These are phyloP conservation scores for Monosporozyma servazzii DNA, from an alignment of 805 yeast species.

Conservation along the genomic window DNA sequence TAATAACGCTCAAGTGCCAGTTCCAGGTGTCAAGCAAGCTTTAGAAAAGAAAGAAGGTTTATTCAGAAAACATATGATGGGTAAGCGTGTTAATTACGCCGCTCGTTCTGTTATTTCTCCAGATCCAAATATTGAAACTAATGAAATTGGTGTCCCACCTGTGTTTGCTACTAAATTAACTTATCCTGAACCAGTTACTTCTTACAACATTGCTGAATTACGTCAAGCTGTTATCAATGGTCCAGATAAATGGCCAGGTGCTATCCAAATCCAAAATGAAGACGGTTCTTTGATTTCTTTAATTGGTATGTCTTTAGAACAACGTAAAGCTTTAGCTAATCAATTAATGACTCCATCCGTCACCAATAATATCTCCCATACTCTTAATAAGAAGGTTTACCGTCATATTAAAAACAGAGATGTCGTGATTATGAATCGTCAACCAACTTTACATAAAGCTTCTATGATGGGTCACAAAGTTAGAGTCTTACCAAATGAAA, in stretches of 20 bases:
- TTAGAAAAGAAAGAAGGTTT: constrained; percentile 97
- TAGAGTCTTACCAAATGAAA: constrained; percentile 93
- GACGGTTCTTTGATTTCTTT: constrained; percentile 79
- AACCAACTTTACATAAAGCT: constrained; percentile 97
- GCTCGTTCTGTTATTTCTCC: constrained; percentile 99
- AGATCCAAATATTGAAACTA: constrained; percentile 95
- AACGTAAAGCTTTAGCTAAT: constrained; percentile 89
- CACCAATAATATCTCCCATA: constrained; percentile 41
- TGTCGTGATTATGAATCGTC: constrained; percentile 96
- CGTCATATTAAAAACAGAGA: constrained; percentile 93
- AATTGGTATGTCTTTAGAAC: constrained; percentile 84
- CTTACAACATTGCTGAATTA: constrained; percentile 80
- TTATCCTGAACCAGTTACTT: constrained; percentile 96
- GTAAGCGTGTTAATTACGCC: constrained; percentile 97
- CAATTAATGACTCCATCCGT: constrained; percentile 83
- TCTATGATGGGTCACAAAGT: constrained; percentile 99
- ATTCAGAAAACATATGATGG: constrained; percentile 99
- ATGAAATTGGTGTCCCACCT: constrained; percentile 98
- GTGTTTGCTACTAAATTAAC: constrained; percentile 93
- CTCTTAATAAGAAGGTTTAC: constrained; percentile 81
- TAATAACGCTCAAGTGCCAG: constrained; percentile 53
- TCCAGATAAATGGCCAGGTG: constrained; percentile 98
- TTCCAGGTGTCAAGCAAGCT: constrained; percentile 96
- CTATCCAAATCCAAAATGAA: constrained; percentile 89
- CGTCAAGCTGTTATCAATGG: constrained; percentile 96